Conservation (phyloP, 495 filamentous ascomycete genomes). For the Talaromyces proteolyticus region DNA sequence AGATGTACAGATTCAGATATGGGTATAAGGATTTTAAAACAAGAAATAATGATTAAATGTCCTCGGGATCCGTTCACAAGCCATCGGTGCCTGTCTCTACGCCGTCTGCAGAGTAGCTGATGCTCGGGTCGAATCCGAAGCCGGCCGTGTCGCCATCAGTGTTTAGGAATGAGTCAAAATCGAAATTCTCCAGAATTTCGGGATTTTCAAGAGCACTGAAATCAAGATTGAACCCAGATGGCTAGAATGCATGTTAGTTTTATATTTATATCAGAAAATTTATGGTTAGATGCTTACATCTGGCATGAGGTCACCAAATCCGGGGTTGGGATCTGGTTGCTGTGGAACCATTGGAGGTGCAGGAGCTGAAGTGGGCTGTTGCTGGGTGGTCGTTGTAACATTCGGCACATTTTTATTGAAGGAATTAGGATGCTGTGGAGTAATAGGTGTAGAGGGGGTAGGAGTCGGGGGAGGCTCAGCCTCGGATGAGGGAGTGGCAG, state of each 20-base stretch:
- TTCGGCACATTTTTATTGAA: slow-evolving; percentile 55
- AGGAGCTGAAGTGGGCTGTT: slow-evolving; percentile 36
- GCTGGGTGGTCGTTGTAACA: slow-evolving; percentile 33
- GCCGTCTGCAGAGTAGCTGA: slow-evolving; percentile 34
- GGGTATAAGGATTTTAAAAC: slow-evolving; percentile 44
- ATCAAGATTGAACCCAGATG: slow-evolving; percentile 46
- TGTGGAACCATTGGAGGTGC: slow-evolving; percentile 36
- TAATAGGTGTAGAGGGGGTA: slow-evolving; percentile 80
- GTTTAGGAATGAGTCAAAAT: slow-evolving; percentile 91
- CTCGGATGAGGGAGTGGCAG: slow-evolving; percentile 71
- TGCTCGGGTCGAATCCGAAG: slow-evolving; percentile 46
- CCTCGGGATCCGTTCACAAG: slow-evolving; percentile 35
- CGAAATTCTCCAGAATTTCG: slow-evolving; percentile 85
- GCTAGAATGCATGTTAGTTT: slow-evolving; percentile 9
- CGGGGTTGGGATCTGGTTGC: slow-evolving; percentile 37
- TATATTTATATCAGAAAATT: neutral
- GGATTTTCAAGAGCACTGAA: slow-evolving; percentile 54
- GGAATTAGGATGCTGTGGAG: slow-evolving; percentile 63
- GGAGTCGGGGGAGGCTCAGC: slow-evolving; percentile 67
- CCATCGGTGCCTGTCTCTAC: slow-evolving; percentile 49
- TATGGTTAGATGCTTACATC: slow-evolving; percentile 36
- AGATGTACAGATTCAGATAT: slow-evolving; percentile 38
- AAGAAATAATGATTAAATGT: slow-evolving; percentile 26
- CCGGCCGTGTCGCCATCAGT: slow-evolving; percentile 46
- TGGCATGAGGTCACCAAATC: slow-evolving; percentile 31